These are phyloP conservation scores for Blastocrithidia nonstop DNA, from an alignment of 208 protist species.

Conservation along the genomic window DNA sequence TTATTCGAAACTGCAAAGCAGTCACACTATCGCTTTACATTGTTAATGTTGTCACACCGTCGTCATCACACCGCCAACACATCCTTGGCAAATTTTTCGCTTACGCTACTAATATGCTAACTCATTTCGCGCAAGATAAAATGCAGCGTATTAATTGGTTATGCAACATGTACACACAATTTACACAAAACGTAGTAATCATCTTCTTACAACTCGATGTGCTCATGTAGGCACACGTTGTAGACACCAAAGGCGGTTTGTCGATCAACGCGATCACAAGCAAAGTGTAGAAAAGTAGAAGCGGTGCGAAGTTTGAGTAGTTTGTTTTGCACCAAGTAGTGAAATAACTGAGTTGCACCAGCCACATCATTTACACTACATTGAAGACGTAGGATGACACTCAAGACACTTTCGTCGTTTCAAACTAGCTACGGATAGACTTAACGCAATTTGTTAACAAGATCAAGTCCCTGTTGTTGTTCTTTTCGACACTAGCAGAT, in stretches of 20 bases:
- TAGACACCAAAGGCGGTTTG: conserved; percentile 19
- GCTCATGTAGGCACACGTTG: conserved; percentile 15
- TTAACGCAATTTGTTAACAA: conserved; percentile 21
- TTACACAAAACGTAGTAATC: conserved; percentile 33
- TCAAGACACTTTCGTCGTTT: conserved; percentile 39
- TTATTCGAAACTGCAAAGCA: no score
- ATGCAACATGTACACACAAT: conserved; percentile 19
- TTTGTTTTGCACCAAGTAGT: conserved; percentile 23
- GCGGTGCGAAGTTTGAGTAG: conserved; percentile 33
- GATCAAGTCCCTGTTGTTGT: conserved; percentile 14
- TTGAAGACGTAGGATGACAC: conserved; percentile 44
- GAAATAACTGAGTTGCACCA: conserved; percentile 33
- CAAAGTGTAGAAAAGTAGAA: conserved; percentile 33
- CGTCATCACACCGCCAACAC: conserved; percentile 36
- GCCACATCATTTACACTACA: conserved; percentile 20
- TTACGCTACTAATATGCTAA: conserved; percentile 20
- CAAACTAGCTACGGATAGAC: conserved; percentile 8
- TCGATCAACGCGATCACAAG: conserved; percentile 10
- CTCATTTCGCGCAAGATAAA: conserved; percentile 41
- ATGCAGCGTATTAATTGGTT: conserved; percentile 27
- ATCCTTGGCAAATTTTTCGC: conserved; percentile 10
- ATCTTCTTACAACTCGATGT: conserved; percentile 20
- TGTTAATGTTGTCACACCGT: no score
- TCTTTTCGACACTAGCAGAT: conserved; percentile 18
- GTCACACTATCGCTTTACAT: no score